phyloP scores from a whole-genome alignment of 73 alveolate genomes.

The Paraurostyla sp. region DNA sequence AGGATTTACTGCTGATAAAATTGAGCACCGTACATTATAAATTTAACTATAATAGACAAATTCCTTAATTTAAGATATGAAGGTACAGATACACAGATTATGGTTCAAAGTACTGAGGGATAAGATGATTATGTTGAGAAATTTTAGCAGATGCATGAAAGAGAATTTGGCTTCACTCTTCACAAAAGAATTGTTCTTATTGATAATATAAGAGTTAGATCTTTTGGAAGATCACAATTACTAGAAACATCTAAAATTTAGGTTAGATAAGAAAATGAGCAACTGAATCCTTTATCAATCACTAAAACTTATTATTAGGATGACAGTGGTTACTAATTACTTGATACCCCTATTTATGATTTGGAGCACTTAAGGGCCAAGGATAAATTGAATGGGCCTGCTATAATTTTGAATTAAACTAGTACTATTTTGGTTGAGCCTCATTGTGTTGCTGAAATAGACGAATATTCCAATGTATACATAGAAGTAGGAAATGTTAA shows the following conservation, averaged over 20 bases:
- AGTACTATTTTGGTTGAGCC: slow-evolving; percentile 85
- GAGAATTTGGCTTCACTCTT: slow-evolving; percentile 88
- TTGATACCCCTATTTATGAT: slow-evolving; percentile 77
- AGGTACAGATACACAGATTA: slow-evolving; percentile 87
- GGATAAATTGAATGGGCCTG: slow-evolving; percentile 82
- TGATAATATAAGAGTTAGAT: slow-evolving; percentile 81
- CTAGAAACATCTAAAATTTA: background rate
- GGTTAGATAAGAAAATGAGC: slow-evolving; percentile 14
- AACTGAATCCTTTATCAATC: background rate
- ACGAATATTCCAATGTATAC: slow-evolving; percentile 63
- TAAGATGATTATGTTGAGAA: background rate
- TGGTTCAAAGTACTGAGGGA: slow-evolving; percentile 57
- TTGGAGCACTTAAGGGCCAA: slow-evolving; percentile 67
- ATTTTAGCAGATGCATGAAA: slow-evolving; percentile 71
- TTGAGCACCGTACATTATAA: slow-evolving; percentile 13
- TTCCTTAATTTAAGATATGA: slow-evolving; percentile 80
- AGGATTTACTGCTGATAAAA: slow-evolving; percentile 61
- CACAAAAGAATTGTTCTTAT: slow-evolving; percentile 62
- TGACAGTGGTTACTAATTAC: slow-evolving; percentile 27
- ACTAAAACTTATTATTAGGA: slow-evolving; percentile 57
- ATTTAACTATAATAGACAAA: slow-evolving; percentile 1
- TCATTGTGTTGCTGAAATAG: slow-evolving; percentile 68
- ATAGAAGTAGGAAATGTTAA: slow-evolving; percentile 25
- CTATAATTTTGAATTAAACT: slow-evolving; percentile 81
- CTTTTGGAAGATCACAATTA: slow-evolving; percentile 42